These are phyloP conservation scores for Nepenthes gracilis DNA, from an alignment of 148 eudicot genomes.

Conservation along the genomic window DNA sequence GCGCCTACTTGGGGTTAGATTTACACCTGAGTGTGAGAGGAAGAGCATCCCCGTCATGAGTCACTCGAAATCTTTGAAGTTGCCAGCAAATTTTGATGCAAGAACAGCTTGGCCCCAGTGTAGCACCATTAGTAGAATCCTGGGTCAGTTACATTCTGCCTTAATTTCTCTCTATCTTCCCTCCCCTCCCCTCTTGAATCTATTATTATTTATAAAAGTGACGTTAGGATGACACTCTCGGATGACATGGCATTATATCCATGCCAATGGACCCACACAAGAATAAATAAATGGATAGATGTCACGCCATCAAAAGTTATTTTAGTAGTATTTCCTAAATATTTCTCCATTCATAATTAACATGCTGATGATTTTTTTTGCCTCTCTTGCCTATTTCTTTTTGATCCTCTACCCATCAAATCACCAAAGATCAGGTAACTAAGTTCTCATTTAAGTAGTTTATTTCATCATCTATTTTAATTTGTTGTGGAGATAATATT, in stretches of 20 bases:
- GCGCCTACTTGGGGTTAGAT: constrained; percentile 73
- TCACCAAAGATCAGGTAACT: constrained; percentile 49
- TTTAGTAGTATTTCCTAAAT: no score
- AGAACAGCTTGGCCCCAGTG: constrained; percentile 82
- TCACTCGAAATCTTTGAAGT: constrained; percentile 37
- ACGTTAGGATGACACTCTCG: no score
- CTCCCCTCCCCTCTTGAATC: no score
- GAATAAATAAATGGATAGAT: no score
- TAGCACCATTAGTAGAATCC: constrained; percentile 60
- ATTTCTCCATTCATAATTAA: no score
- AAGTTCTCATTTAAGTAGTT: not conserved
- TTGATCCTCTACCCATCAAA: constrained; percentile 9
- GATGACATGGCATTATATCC: no score
- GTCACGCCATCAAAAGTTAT: no score
- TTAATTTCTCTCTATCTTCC: constrained; percentile 3
- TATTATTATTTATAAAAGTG: no score
- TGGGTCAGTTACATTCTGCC: constrained; percentile 39
- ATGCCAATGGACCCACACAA: no score
- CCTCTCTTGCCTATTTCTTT: not conserved
- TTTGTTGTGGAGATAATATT: no score
- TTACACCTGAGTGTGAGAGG: constrained; percentile 37
- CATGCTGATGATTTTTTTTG: not conserved
- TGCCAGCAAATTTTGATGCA: constrained; percentile 76
- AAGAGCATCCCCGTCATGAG: constrained; percentile 34
- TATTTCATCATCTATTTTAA: not conserved